These are phyloP conservation scores for Rhizopogon salebrosus DNA, from an alignment of 768 basidiomycete species.

Conservation along the genomic window DNA sequence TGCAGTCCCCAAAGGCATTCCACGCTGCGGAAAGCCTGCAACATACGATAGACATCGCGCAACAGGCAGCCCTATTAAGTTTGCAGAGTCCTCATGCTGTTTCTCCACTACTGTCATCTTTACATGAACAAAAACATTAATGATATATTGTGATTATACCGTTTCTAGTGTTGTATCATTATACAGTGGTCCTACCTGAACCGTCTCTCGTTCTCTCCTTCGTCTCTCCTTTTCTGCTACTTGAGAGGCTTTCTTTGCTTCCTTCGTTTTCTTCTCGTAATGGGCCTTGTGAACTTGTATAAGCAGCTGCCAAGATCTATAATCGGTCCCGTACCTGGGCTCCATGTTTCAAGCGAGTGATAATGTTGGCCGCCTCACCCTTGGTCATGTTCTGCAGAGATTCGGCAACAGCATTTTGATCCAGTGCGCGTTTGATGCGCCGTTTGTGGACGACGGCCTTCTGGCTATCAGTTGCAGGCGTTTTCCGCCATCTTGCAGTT, in stretches of 20 bases:
- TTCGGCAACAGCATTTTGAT: constrained; percentile 14
- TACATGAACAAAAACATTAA: constrained; percentile 4
- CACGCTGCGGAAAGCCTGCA: constrained; percentile 40
- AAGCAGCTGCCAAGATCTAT: background rate
- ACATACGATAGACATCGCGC: constrained; percentile 47
- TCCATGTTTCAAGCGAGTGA: constrained; percentile 73
- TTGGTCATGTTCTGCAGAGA: constrained; percentile 51
- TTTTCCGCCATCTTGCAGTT: constrained; percentile 60
- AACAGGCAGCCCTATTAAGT: constrained; percentile 59
- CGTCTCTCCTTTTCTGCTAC: constrained; percentile 41
- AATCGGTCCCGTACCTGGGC: constrained; percentile 46
- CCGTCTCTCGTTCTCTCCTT: constrained; percentile 48
- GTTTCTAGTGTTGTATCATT: constrained; percentile 3
- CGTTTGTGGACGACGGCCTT: constrained; percentile 51
- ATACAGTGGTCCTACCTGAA: constrained; percentile 55
- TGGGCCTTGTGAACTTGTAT: constrained; percentile 38
- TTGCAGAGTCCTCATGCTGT: constrained; percentile 56
- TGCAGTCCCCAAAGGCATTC: constrained; percentile 38
- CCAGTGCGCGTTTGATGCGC: constrained; percentile 31
- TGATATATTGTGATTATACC: background rate
- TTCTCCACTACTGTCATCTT: constrained; percentile 51
- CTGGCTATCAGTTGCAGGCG: constrained; percentile 58
- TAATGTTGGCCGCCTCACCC: constrained; percentile 75
- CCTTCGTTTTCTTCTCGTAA: constrained; percentile 48
- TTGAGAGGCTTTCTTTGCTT: constrained; percentile 29